Conservation (phyloP, 768 basidiomycete genomes). For the Leccinum olivaceopallidum region DNA sequence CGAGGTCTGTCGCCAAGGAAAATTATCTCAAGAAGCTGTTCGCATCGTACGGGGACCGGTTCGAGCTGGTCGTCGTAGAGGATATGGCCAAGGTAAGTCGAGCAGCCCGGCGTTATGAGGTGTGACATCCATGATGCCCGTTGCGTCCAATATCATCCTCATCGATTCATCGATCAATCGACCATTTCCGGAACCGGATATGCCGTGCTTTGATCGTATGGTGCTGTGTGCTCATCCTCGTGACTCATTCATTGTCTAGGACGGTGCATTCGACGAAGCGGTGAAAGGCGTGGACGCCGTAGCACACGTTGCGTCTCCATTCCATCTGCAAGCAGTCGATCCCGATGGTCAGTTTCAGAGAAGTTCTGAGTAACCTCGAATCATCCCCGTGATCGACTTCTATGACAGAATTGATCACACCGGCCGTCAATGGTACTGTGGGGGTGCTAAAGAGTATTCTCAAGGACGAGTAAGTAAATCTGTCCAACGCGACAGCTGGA, state of each 20-base stretch:
- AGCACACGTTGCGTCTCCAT: slow-evolving; percentile 65
- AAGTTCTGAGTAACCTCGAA: neutral
- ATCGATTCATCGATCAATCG: too few relatives aligned
- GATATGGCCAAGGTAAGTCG: slow-evolving; percentile 58
- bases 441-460: slow-evolving; percentile 59
- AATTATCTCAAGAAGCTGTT: slow-evolving; percentile 56
- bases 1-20: slow-evolving; percentile 62
- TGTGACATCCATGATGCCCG: neutral
- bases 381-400: neutral
- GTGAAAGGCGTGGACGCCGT: too few relatives aligned
- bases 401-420: slow-evolving; percentile 56
- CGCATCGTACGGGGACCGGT: slow-evolving; percentile 51
- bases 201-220: too few relatives aligned
- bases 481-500: neutral
- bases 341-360: slow-evolving; percentile 34
- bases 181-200: too few relatives aligned
- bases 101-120: neutral
- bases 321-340: slow-evolving; percentile 46
- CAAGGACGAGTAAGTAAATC: slow-evolving; percentile 46
- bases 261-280: too few relatives aligned
- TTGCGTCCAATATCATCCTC: neutral
- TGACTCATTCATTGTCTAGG: too few relatives aligned
- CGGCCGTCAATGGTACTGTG: slow-evolving; percentile 72
- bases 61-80: slow-evolving; percentile 65
- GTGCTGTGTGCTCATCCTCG: too few relatives aligned